phyloP scores from a whole-genome alignment of 129 eudicot species.

The Kitagawia praeruptora region DNA sequence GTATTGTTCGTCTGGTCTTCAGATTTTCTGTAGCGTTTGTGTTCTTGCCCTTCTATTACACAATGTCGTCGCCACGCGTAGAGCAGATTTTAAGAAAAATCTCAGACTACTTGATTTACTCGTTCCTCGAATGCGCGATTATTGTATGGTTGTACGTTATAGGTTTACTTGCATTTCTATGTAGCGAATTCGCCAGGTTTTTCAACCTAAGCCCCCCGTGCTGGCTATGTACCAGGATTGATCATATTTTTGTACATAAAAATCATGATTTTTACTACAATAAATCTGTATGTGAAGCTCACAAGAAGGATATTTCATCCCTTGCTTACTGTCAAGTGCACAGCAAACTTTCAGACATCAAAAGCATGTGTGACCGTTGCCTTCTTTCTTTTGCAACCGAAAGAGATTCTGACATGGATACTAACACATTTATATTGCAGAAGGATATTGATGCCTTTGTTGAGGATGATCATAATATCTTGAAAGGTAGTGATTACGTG shows the following conservation, averaged over 20 bases:
- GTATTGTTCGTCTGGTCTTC: neutral
- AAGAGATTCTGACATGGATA: slow-evolving; percentile 38
- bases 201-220: slow-evolving; percentile 63
- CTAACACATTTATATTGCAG: slow-evolving; percentile 26
- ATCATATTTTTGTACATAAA: slow-evolving; percentile 36
- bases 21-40: neutral
- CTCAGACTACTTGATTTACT: slow-evolving; percentile 48
- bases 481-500: slow-evolving; percentile 34
- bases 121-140: slow-evolving; percentile 60
- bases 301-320: slow-evolving; percentile 74
- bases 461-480: slow-evolving; percentile 29
- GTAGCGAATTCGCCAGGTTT: slow-evolving; percentile 44
- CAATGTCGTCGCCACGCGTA: slow-evolving; percentile 25
- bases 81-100: slow-evolving; percentile 58
- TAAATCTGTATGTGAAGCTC: slow-evolving; percentile 62
- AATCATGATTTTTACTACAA: slow-evolving; percentile 42
- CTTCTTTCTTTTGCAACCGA: slow-evolving; percentile 68
- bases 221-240: slow-evolving; percentile 71
- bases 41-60: neutral
- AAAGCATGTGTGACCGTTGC: slow-evolving; percentile 77
- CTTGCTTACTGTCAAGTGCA: slow-evolving; percentile 82
- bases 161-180: slow-evolving; percentile 45
- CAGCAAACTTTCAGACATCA: slow-evolving; percentile 51
- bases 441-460: slow-evolving; percentile 26
- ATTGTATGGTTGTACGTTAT: slow-evolving; percentile 49